Percentiles rank a stretch among this genome's conserved stretches.
These are phyloP conservation scores for Globisporangium emineosum DNA, from an alignment of 352 stramenopile genomes.

Conservation along the genomic window DNA sequence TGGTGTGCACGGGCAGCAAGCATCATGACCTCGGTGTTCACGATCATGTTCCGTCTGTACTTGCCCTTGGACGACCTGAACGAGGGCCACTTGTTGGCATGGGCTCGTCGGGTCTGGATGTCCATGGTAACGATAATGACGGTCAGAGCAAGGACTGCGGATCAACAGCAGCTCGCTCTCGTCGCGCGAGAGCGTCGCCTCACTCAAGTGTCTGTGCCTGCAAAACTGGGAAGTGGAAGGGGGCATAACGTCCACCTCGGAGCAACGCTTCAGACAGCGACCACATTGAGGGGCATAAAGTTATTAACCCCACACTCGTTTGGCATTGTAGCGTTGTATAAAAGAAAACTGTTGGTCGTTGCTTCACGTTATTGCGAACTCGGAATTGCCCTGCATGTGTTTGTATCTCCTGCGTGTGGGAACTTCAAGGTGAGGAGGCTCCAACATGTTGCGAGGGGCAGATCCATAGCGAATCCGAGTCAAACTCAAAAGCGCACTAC, in stretches of 20 bases:
- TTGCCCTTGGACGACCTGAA: constrained; percentile 52
- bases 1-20: constrained; percentile 55
- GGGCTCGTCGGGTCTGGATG: background rate
- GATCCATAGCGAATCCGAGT: too few relatives aligned
- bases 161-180: background rate
- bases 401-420: too few relatives aligned
- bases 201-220: background rate
- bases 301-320: background rate
- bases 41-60: constrained; percentile 61
- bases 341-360: too few relatives aligned
- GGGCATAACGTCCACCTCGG: background rate
- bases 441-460: too few relatives aligned
- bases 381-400: too few relatives aligned
- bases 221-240: too few relatives aligned
- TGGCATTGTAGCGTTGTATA: too few relatives aligned
- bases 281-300: background rate
- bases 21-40: constrained; percentile 60
- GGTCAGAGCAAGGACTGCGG: background rate
- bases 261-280: background rate
- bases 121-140: background rate
- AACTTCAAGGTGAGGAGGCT: too few relatives aligned
- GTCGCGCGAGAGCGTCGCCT: background rate
- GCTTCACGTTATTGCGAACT: too few relatives aligned
- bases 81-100: constrained; percentile 54
- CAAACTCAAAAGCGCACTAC: too few relatives aligned